phyloP scores from a whole-genome alignment of 2,329 filamentous ascomycete species.

The Zasmidium citrigriseum region DNA sequence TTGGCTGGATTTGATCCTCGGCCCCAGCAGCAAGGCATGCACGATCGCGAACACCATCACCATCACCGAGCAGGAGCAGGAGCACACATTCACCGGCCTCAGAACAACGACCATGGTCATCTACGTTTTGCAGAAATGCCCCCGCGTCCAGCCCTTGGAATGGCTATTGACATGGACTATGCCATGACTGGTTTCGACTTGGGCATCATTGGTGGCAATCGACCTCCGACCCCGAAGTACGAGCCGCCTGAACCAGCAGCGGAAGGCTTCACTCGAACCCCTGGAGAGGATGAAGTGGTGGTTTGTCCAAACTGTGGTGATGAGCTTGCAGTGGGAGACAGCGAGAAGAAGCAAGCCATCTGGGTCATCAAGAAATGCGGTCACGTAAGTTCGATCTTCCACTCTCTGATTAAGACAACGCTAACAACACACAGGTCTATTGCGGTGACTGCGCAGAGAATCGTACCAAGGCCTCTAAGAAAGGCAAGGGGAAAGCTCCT shows the following conservation, averaged over 20 bases:
- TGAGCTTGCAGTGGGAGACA: conserved; percentile 75
- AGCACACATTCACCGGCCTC: not conserved
- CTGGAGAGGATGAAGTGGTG: conserved; percentile 69
- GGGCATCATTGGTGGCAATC: conserved; percentile 32
- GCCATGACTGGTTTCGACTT: conserved; percentile 46
- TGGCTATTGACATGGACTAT: conserved; percentile 38
- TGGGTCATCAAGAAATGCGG: conserved; percentile 91
- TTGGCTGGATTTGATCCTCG: not conserved
- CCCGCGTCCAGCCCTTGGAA: not conserved
- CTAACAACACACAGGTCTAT: conserved; percentile 46
- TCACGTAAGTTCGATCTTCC: conserved; percentile 64
- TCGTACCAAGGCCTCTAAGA: conserved; percentile 33
- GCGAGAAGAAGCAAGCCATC: conserved; percentile 74
- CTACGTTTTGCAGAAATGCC: not conserved
- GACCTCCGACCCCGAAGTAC: conserved; percentile 50
- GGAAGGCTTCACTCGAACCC: conserved; percentile 79
- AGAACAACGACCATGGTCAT: not conserved
- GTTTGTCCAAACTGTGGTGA: conserved; percentile 85
- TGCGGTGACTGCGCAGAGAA: conserved; percentile 54
- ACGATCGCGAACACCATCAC: too few species aligned
- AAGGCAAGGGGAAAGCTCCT: conserved; percentile 36
- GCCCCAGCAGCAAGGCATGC: too few species aligned
- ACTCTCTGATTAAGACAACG: not conserved
- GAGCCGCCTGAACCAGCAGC: conserved; percentile 65
- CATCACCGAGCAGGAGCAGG: not conserved